Conservation (phyloP, 1,284 basidiomycete genomes). For the Moesziomyces sp. region DNA sequence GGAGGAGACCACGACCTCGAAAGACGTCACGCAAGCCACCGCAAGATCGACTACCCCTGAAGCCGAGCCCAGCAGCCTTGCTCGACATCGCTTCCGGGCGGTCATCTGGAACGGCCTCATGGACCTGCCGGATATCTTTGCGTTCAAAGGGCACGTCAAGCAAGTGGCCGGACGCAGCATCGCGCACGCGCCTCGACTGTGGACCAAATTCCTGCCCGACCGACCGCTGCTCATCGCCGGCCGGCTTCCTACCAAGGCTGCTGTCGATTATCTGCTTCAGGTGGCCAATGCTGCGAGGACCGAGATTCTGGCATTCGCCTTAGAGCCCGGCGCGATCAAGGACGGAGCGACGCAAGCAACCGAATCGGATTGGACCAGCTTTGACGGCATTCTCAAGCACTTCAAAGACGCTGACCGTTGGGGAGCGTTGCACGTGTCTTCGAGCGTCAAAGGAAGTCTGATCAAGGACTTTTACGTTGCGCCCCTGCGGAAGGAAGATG, state of each 20-base stretch:
- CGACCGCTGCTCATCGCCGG: conserved; percentile 56
- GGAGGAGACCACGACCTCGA: background rate
- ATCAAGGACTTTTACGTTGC: conserved; percentile 67
- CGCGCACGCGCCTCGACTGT: conserved; percentile 19
- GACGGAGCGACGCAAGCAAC: conserved; percentile 5
- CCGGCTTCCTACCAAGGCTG: conserved; percentile 57
- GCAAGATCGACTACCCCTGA: conserved; percentile 42
- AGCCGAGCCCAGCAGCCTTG: conserved; percentile 21
- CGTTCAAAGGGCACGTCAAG: conserved; percentile 59
- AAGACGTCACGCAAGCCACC: background rate
- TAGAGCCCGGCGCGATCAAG: conserved; percentile 48
- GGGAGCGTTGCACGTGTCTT: conserved; percentile 58
- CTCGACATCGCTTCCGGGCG: conserved; percentile 24
- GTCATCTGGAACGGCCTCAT: conserved; percentile 65
- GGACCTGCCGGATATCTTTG: conserved; percentile 61
- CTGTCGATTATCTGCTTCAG: conserved; percentile 61
- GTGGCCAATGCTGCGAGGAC: conserved; percentile 55
- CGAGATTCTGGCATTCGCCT: conserved; percentile 52
- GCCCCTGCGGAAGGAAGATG: conserved; percentile 50
- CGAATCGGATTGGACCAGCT: conserved; percentile 32
- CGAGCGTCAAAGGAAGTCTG: conserved; percentile 41
- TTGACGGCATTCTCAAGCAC: conserved; percentile 30
- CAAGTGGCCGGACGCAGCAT: conserved; percentile 53
- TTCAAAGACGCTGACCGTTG: conserved; percentile 52
- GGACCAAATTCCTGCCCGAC: conserved; percentile 52